Evolutionary conservation across 768 basidiomycete genomes (phyloP), one percentile per base, ranked within the genome.

Genomic region (Favolaschia claudopus): DNA sequence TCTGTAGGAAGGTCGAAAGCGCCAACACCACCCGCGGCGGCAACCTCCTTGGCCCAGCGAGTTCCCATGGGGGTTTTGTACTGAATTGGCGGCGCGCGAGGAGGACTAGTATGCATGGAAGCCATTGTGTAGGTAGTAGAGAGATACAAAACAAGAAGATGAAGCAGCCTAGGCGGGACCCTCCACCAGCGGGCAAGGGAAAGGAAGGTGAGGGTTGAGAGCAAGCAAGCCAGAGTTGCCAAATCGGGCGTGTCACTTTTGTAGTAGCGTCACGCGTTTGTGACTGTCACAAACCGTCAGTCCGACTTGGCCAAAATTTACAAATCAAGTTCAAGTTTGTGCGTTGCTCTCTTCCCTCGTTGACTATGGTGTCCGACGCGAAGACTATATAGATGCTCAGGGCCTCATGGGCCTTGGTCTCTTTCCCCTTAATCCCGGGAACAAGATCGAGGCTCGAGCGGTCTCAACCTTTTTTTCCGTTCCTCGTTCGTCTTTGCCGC

Each of bases 11-110:
- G 83, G 65, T 95, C 93, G 68, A 93, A 93, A 22, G 90, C 89
- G 37, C 81, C 80, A 47, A 80, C 76, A 15, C 85, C 85, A 43
- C 86, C 89, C 40, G 93, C 91, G 55, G 91, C 89, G 48, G 89
- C 92, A 73, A 88, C 90, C 79, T 95, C 93, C 73, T 89, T 92
- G 66, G 86, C 88, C 92, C 92, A 94, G 71, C 92, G 91, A 60
- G 92, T 93, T 51, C 91, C 90, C 13, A 88, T 71, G 25, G 85
- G 88, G 4, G 89, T 82, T 28, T 73, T 76, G 71, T 93, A 93
- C 75, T 85, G 81, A 72, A 87, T 81, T n/a, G 89, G 86, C 27
- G 89, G 89, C 14, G 89, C 85, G 39, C 83, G 83, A 58, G 91
- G 91, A 12, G 88, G 90, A 54, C 79, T 86, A 66, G 82, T 76